These are phyloP conservation scores for Pythium monospermum DNA, from an alignment of 352 stramenopile species.

Conservation along the genomic window DNA sequence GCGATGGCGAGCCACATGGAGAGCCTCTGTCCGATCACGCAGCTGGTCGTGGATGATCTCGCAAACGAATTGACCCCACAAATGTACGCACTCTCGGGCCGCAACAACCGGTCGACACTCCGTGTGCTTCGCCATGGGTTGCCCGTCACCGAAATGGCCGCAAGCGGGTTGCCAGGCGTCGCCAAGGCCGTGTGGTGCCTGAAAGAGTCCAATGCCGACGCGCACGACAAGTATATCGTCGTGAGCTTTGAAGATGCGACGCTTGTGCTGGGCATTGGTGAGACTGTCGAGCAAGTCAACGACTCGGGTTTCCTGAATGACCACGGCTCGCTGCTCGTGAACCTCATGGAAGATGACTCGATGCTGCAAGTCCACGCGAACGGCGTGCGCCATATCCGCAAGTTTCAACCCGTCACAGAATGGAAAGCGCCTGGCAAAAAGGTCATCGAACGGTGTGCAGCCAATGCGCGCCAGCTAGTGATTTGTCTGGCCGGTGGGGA, in stretches of 20 bases:
- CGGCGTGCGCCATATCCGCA: conserved; percentile 94
- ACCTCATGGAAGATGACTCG: conserved; percentile 92
- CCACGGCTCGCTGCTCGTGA: conserved; percentile 93
- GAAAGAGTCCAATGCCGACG: conserved; percentile 76
- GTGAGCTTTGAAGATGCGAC: conserved; percentile 99
- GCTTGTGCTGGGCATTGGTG: conserved; percentile 95
- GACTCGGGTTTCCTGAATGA: conserved; percentile 94
- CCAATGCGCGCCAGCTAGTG: conserved; percentile 96
- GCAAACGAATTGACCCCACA: conserved; percentile 95
- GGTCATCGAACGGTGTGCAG: conserved; percentile 95
- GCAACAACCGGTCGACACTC: conserved; percentile 91
- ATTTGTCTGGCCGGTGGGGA: conserved; percentile 95
- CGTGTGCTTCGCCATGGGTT: conserved; percentile 95
- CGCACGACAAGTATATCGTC: conserved; percentile 94
- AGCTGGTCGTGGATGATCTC: conserved; percentile 94
- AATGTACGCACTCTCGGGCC: conserved; percentile 95
- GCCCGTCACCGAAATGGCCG: conserved; percentile 95
- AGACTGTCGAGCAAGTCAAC: conserved; percentile 97
- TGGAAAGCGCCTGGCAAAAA: conserved; percentile 98
- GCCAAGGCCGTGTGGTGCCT: conserved; percentile 96
- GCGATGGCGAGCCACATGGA: conserved; percentile 73
- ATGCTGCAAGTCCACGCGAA: conserved; percentile 96
- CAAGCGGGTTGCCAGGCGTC: conserved; percentile 93
- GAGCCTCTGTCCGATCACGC: conserved; percentile 92
- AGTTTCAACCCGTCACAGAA: conserved; percentile 91